Evolutionary conservation across 495 filamentous ascomycete species (phyloP), one percentile per base, ranked within the genome.

Genomic region (Xylaria grammica): DNA sequence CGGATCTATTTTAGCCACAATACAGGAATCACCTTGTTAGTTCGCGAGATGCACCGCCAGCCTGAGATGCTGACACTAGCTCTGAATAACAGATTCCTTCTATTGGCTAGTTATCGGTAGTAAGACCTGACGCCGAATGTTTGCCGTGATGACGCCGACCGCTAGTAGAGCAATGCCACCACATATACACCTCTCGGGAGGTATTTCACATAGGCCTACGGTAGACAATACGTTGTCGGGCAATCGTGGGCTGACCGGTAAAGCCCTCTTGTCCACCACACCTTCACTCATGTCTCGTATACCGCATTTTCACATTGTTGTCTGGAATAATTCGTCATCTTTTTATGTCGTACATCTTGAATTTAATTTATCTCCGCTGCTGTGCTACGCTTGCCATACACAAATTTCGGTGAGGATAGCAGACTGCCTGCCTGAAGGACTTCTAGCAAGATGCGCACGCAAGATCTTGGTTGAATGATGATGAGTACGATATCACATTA

Each of bases 181-280:
- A 19, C 40, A 17, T 9, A n/a, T 13, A 32, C 20, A 3, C 15
- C 20, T 53, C 50, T n/a, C 30, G 2, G 5, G 27, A 32, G 3
- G 24, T 34, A 34, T 3, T 27, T 24, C 19, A 29, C 26, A 10
- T 42, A n/a, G 29, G 9, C n/a, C n/a, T 44, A 17, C 46, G 29
- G 56, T 57, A 48, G 24, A 30, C 22, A 46, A 46, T 34, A 36
- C 9, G 56, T 32, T 59, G 42, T 59, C 56, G 42, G 36, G 42
- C 40, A 42, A 59, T n/a, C 11, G 27, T 59, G 56, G 29, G 56
- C 56, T 59, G 56, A 59, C 56, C 26, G 29, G 42, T 13, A 48
- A 59, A 59, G 40, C 56, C 42, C 48, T 34, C 24, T 5, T 15
- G 40, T 15, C 42, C 48, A 36, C 38, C 38, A 57, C 42, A 42